Evolutionary conservation across 495 filamentous ascomycete genomes (phyloP).

Genomic region (Neurospora hispaniola): DNA sequence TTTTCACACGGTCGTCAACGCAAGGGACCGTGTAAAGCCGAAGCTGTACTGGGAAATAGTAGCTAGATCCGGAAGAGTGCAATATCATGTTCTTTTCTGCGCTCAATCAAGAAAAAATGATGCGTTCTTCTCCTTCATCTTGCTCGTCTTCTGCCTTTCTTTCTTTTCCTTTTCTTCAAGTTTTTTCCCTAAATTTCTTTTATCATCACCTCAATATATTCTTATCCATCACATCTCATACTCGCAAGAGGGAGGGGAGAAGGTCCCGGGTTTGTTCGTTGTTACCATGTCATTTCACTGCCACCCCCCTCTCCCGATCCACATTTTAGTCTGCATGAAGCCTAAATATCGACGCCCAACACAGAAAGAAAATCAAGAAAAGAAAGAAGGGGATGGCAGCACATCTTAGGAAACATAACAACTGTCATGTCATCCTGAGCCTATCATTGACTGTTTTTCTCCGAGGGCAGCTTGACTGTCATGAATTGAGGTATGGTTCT

Average conservation of each 20-base stretch:
- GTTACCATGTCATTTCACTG: background rate
- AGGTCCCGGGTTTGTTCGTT: background rate
- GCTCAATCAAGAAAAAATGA: background rate
- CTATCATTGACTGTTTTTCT: background rate
- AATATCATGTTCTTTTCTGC: background rate
- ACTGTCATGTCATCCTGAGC: background rate
- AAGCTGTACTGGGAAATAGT: background rate
- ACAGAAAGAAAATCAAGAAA: background rate
- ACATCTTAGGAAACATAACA: background rate
- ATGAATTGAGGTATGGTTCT: background rate
- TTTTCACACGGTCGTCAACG: background rate
- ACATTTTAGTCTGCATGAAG: background rate
- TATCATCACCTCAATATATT: background rate
- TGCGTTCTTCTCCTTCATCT: too few relatives aligned
- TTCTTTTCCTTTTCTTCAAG: too few relatives aligned
- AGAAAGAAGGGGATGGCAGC: background rate
- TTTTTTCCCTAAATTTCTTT: background rate
- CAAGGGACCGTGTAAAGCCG: background rate
- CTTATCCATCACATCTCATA: background rate
- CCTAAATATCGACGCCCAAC: background rate
- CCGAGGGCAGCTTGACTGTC: background rate
- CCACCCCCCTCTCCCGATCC: too few relatives aligned
- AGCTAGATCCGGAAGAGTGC: background rate
- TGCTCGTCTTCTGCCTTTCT: too few relatives aligned
- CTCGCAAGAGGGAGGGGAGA: background rate